Conservation (phyloP, 129 eudicot species). For the Flaveria brownii region DNA sequence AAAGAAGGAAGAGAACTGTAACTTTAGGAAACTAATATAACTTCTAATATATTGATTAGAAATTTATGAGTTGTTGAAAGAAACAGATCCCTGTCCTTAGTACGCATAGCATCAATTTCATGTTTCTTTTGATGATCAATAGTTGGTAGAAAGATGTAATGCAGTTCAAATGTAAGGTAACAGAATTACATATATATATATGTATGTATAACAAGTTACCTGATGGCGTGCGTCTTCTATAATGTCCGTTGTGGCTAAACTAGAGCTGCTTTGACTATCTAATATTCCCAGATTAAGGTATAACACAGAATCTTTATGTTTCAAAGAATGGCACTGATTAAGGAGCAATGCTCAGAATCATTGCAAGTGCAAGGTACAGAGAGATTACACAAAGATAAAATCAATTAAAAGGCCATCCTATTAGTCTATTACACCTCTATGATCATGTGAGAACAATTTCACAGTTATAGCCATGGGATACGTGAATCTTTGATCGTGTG, state of each 20-base stretch:
- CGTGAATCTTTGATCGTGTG: too few relatives aligned
- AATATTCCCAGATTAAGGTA: slow-evolving; percentile 48
- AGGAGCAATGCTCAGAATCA: neutral
- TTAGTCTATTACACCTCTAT: neutral
- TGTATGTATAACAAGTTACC: slow-evolving; percentile 41
- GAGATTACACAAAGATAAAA: neutral
- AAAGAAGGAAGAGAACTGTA: neutral
- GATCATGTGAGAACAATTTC: neutral
- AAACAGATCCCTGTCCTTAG: neutral
- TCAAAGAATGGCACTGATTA: neutral
- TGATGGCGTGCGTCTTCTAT: slow-evolving; percentile 74
- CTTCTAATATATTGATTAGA: neutral
- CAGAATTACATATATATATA: neutral
- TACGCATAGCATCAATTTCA: neutral
- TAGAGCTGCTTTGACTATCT: slow-evolving; percentile 89
- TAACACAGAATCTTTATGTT: slow-evolving; percentile 3
- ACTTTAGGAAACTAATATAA: neutral
- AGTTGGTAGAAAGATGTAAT: neutral
- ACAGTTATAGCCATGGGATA: too few relatives aligned
- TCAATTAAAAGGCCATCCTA: neutral
- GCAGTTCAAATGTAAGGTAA: neutral
- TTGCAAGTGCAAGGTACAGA: neutral
- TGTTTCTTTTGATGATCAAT: neutral
- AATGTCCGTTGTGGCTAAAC: slow-evolving; percentile 55
- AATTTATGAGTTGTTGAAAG: neutral